A percentile compares a stretch with the other conserved stretches of the same genome.
phyloP scores from a whole-genome alignment of 2,329 filamentous ascomycete genomes.

The Daldinia sp. region DNA sequence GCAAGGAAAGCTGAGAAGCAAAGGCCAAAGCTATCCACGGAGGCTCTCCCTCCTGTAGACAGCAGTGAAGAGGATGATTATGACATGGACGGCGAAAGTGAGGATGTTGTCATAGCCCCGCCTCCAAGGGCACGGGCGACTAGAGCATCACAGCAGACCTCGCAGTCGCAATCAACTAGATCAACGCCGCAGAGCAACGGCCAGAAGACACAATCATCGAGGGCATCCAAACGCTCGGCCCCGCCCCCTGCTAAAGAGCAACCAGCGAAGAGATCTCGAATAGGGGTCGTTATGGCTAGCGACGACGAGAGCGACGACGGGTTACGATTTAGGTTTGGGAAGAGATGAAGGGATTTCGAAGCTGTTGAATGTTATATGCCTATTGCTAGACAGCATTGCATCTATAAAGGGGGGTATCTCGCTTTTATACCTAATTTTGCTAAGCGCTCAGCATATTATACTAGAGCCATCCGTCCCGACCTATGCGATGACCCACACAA shows the following conservation, averaged over 20 bases:
- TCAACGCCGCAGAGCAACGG: conserved; percentile 25
- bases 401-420: conserved; percentile 28
- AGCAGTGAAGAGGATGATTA: conserved; percentile 41
- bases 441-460: background rate
- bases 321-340: conserved; percentile 64
- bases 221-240: conserved; percentile 46
- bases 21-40: conserved; percentile 22
- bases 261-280: conserved; percentile 48
- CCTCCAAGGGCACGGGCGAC: conserved; percentile 38
- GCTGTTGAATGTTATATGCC: background rate
- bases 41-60: conserved; percentile 33
- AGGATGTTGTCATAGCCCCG: conserved; percentile 36
- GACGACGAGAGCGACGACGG: conserved; percentile 63
- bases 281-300: conserved; percentile 38
- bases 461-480: background rate
- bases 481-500: background rate
- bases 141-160: conserved; percentile 45
- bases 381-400: background rate
- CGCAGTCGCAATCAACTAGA: conserved; percentile 32
- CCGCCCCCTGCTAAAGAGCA: conserved; percentile 48
- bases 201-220: conserved; percentile 40
- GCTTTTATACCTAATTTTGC: conserved; percentile 17
- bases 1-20: conserved; percentile 12
- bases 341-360: conserved; percentile 48
- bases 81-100: conserved; percentile 36